These are phyloP conservation scores for Colletotrichum sp. DNA, from an alignment of 2,329 filamentous ascomycete species.

Conservation along the genomic window DNA sequence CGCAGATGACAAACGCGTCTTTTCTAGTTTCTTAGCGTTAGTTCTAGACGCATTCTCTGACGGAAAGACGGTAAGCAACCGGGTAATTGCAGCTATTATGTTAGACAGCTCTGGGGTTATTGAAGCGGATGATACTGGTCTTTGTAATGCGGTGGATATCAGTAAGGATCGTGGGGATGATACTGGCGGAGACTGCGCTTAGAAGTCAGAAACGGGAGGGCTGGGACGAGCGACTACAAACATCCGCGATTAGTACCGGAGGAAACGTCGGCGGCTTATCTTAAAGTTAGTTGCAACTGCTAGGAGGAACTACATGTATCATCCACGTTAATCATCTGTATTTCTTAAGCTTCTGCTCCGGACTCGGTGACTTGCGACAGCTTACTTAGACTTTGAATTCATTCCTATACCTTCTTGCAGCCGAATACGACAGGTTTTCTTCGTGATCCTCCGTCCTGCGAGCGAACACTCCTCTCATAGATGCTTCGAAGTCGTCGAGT, in stretches of 20 bases:
- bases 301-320: no score
- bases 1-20: background rate
- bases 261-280: background rate
- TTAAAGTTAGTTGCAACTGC: no score
- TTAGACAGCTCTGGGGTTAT: background rate
- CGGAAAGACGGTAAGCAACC: background rate
- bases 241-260: background rate
- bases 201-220: background rate
- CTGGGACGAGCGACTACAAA: background rate
- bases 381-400: no score
- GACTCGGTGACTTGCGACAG: no score
- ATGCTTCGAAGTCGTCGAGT: no score
- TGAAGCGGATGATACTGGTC: background rate
- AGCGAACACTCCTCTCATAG: no score
- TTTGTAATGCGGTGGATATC: background rate
- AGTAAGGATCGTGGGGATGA: background rate
- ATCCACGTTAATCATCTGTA: no score
- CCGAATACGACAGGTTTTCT: no score
- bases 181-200: background rate
- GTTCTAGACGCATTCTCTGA: accelerated
- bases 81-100: background rate
- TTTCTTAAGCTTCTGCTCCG: no score
- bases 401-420: no score
- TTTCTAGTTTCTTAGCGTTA: background rate
- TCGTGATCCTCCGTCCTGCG: no score